Evolutionary conservation across 2,329 filamentous ascomycete species (phyloP).

Genomic region (Colletotrichum ledebouriae): DNA sequence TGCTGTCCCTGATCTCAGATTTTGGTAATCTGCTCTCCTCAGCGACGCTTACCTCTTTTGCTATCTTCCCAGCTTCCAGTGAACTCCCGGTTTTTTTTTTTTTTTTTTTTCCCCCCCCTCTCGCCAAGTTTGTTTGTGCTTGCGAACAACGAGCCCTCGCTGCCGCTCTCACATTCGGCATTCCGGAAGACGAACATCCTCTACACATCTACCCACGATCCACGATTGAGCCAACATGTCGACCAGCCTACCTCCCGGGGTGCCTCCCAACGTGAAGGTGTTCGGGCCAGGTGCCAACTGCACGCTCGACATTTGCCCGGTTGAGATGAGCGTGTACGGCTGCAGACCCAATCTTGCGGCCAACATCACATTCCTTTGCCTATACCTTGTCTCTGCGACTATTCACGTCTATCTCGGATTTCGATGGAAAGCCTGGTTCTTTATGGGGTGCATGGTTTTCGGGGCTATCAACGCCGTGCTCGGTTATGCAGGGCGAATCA

Average conservation of each 20-base stretch:
- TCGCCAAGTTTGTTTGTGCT: too few relatives aligned
- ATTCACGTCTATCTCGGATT: conserved; percentile 12
- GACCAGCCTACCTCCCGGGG: background rate
- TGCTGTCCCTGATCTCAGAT: too few relatives aligned
- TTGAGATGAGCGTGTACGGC: conserved; percentile 9
- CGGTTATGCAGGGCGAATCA: conserved; percentile 70
- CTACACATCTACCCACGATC: too few relatives aligned
- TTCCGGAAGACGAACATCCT: too few relatives aligned
- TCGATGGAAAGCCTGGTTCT: conserved; percentile 9
- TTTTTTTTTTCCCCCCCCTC: too few relatives aligned
- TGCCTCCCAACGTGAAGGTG: background rate
- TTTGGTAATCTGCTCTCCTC: too few relatives aligned
- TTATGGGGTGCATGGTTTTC: conserved; percentile 52
- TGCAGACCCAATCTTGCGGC: conserved; percentile 2
- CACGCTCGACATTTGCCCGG: conserved; percentile 9
- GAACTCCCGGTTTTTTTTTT: too few relatives aligned
- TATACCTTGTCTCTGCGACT: conserved; percentile 25
- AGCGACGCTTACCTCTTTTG: too few relatives aligned
- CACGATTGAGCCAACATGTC: too few relatives aligned
- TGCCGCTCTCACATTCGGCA: too few relatives aligned
- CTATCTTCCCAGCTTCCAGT: too few relatives aligned
- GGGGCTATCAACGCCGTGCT: conserved; percentile 69
- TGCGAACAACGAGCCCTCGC: too few relatives aligned
- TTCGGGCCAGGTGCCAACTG: conserved; percentile 7
- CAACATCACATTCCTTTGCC: conserved; percentile 17